Evolutionary conservation across 768 basidiomycete species (phyloP), one percentile per base, ranked within the genome.

Genomic region (Tylopilus sp.): DNA sequence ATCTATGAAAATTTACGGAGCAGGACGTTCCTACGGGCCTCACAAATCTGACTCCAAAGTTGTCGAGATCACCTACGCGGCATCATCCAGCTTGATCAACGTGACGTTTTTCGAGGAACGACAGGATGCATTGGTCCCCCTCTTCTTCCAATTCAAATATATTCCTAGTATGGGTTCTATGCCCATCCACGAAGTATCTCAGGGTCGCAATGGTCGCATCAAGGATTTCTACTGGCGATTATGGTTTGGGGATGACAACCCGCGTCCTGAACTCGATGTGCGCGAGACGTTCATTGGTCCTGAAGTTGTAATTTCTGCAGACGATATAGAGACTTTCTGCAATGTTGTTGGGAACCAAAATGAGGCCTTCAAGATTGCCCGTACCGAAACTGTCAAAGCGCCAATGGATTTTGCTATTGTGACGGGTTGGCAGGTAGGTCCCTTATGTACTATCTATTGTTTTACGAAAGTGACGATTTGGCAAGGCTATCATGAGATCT

Each of bases 381-480:
- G 92, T 50, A 85, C 77, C 43, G 75, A 77, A 21, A 69, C 62
- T 40, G 81, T 92, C 40, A 82, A 88, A 62, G 93, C 95, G 2
- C 97, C 97, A 0, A 95, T 99, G 91, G 95, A 98, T 73, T 98
- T 97, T 61, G 92, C 95, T 22, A 99, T 99, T 63, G 95, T 98
- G 45, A 86, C 94, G 36, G 95, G 95, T 41, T 99, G 97, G 97
- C 85, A 95, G 86, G 94, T 93, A 66, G 53, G 86, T 21, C 71
- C 46, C 36, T 21, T 25, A 39, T 25, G n/a, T n/a, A n/a, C n/a
- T 50, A 22, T 33, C 1, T 42, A 17, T 49, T 38, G 13, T 22
- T 17, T 31, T 9, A 25, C 33, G 20, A n/a, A 49, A 30, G 59
- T 52, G 4, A 62, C 41, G 25, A 47, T 58, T 30, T 47, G 53